These are phyloP conservation scores for Nakaseomyces glabratus DNA, from an alignment of 1,139 yeast genomes.

Conservation along the genomic window DNA sequence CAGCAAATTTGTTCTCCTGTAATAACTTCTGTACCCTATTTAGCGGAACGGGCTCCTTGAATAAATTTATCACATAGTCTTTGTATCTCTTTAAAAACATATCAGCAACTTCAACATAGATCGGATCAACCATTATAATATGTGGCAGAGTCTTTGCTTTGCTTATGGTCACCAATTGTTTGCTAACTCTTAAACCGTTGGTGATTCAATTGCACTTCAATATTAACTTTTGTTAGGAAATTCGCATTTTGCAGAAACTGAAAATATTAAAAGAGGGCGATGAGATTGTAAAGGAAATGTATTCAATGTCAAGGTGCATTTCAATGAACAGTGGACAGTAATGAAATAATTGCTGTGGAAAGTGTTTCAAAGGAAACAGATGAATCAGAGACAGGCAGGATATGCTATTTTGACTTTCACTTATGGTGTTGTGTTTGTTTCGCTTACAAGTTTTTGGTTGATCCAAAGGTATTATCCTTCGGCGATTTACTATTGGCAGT, in stretches of 20 bases:
- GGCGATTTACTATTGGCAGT: slow-evolving; percentile 20
- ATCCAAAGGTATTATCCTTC: slow-evolving; percentile 1
- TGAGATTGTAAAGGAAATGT: no score
- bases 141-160: no score
- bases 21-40: slow-evolving; percentile 3
- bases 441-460: slow-evolving; percentile 3
- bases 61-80: slow-evolving; percentile 16
- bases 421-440: slow-evolving; percentile 1
- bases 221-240: no score
- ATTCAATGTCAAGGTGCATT: no score
- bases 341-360: no score
- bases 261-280: no score
- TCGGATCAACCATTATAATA: background rate
- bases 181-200: no score
- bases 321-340: no score
- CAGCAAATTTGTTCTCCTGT: slow-evolving; percentile 19
- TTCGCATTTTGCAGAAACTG: no score
- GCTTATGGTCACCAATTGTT: no score
- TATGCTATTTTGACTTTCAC: slow-evolving; percentile 4
- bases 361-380: no score
- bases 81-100: slow-evolving; percentile 22
- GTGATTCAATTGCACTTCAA: no score
- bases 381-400: slow-evolving; percentile 9
- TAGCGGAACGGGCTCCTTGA: slow-evolving; percentile 6
- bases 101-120: slow-evolving; percentile 12